These are phyloP conservation scores for Daldinia grandis DNA, from an alignment of 495 filamentous ascomycete genomes.

Conservation along the genomic window DNA sequence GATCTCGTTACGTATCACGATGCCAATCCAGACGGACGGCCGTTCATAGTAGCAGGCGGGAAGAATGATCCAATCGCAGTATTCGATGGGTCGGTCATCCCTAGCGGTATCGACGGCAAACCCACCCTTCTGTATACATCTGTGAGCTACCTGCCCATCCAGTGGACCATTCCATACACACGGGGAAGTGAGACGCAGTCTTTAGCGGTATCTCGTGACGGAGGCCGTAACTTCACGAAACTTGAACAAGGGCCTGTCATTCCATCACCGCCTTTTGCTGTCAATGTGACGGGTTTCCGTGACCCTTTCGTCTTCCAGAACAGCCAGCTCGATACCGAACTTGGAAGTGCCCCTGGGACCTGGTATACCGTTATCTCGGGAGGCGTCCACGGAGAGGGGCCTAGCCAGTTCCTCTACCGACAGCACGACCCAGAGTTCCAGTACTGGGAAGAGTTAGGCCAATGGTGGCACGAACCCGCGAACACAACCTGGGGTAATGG, in stretches of 20 bases:
- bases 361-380: slow-evolving; percentile 47
- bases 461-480: slow-evolving; percentile 42
- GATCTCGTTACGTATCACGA: slow-evolving; percentile 40
- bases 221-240: slow-evolving; percentile 45
- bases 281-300: slow-evolving; percentile 44
- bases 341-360: slow-evolving; percentile 33
- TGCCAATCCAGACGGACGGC: slow-evolving; percentile 28
- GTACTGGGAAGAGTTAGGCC: slow-evolving; percentile 44
- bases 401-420: slow-evolving; percentile 46
- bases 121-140: slow-evolving; percentile 47
- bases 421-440: slow-evolving; percentile 45
- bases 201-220: slow-evolving; percentile 46
- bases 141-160: slow-evolving; percentile 46
- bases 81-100: slow-evolving; percentile 40
- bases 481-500: slow-evolving; percentile 40
- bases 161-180: slow-evolving; percentile 47
- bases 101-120: slow-evolving; percentile 31
- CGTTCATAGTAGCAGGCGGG: slow-evolving; percentile 34
- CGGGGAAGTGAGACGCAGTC: slow-evolving; percentile 49
- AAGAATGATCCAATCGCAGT: slow-evolving; percentile 38
- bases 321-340: slow-evolving; percentile 36
- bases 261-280: slow-evolving; percentile 39
- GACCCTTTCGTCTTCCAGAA: slow-evolving; percentile 48
- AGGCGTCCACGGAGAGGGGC: slow-evolving; percentile 40
- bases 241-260: slow-evolving; percentile 45